A percentile compares a stretch with the other conserved stretches of the same genome.
These are phyloP conservation scores for Clonostachys solani DNA, from an alignment of 2,329 filamentous ascomycete genomes.

Conservation along the genomic window DNA sequence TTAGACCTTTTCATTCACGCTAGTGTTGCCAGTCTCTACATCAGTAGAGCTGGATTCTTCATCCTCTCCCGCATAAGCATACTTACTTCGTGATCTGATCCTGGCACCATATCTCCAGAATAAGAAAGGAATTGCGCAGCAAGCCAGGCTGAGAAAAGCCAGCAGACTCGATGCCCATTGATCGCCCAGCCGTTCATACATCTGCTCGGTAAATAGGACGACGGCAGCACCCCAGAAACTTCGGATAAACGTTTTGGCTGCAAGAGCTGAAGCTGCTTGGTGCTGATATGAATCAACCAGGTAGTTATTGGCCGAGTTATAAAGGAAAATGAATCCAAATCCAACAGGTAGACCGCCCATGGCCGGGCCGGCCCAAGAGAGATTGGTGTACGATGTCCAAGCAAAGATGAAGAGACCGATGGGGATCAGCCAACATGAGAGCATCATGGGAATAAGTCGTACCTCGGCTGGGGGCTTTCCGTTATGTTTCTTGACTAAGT, in stretches of 20 bases:
- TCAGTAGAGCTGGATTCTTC: slow-evolving; percentile 18
- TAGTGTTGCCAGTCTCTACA: slow-evolving; percentile 25
- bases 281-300: slow-evolving; percentile 60
- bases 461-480: slow-evolving; percentile 74
- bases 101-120: slow-evolving; percentile 74
- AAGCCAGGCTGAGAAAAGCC: slow-evolving; percentile 70
- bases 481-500: slow-evolving; percentile 54
- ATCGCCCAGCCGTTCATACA: slow-evolving; percentile 69
- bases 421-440: slow-evolving; percentile 67
- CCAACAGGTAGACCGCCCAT: slow-evolving; percentile 70
- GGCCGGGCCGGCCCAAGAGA: slow-evolving; percentile 69
- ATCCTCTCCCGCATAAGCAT: slow-evolving; percentile 62
- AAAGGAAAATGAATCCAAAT: slow-evolving; percentile 80
- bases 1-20: not conserved
- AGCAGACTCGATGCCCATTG: slow-evolving; percentile 74
- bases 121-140: slow-evolving; percentile 77
- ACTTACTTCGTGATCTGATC: slow-evolving; percentile 67
- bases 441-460: slow-evolving; percentile 80
- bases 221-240: slow-evolving; percentile 76
- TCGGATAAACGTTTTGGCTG: slow-evolving; percentile 76
- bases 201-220: slow-evolving; percentile 78
- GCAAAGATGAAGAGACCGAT: slow-evolving; percentile 55
- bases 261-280: slow-evolving; percentile 77
- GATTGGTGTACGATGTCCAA: slow-evolving; percentile 56
- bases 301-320: slow-evolving; percentile 76